These are phyloP conservation scores for Fusarium solani-melongenae DNA, from an alignment of 2,329 filamentous ascomycete species.

Conservation along the genomic window DNA sequence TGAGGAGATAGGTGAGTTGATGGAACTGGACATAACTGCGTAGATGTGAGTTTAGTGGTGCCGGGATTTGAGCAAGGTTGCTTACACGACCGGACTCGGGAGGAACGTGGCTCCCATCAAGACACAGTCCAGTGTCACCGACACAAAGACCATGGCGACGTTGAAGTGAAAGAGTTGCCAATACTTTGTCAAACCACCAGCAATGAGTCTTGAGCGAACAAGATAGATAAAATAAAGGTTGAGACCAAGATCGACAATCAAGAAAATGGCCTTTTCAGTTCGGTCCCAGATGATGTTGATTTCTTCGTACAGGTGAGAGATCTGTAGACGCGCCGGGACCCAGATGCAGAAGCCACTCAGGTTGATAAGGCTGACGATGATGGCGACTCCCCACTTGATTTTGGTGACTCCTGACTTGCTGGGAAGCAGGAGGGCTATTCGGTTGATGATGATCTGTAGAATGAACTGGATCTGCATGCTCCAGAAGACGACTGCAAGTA, in stretches of 20 bases:
- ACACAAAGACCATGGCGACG: slow-evolving; percentile 21
- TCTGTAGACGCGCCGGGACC: slow-evolving; percentile 26
- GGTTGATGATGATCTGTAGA: slow-evolving; percentile 32
- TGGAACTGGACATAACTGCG: slow-evolving; percentile 31
- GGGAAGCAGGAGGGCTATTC: slow-evolving; percentile 22
- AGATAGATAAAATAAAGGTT: slow-evolving; percentile 34
- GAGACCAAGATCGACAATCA: slow-evolving; percentile 21
- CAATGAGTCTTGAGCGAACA: slow-evolving; percentile 21
- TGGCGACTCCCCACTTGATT: slow-evolving; percentile 22
- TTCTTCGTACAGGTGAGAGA: slow-evolving; percentile 19
- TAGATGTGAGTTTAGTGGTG: not conserved
- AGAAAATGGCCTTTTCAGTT: slow-evolving; percentile 29
- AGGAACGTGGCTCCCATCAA: slow-evolving; percentile 32
- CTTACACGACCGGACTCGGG: slow-evolving; percentile 28
- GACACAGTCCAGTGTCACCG: slow-evolving; percentile 23
- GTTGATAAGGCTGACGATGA: slow-evolving; percentile 24
- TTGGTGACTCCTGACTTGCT: slow-evolving; percentile 21
- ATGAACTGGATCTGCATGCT: slow-evolving; percentile 35
- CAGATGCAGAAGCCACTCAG: slow-evolving; percentile 32
- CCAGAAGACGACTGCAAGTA: slow-evolving; percentile 17
- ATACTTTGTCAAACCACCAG: slow-evolving; percentile 26
- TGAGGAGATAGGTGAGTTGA: slow-evolving; percentile 30
- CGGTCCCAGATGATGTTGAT: slow-evolving; percentile 33
- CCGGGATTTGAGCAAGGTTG: not conserved
- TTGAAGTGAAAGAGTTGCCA: slow-evolving; percentile 25